Percentiles rank a stretch among this genome's conserved stretches.
These are phyloP conservation scores for Exobasidium cylindrosporum DNA, from an alignment of 1,284 basidiomycete species.

Conservation along the genomic window DNA sequence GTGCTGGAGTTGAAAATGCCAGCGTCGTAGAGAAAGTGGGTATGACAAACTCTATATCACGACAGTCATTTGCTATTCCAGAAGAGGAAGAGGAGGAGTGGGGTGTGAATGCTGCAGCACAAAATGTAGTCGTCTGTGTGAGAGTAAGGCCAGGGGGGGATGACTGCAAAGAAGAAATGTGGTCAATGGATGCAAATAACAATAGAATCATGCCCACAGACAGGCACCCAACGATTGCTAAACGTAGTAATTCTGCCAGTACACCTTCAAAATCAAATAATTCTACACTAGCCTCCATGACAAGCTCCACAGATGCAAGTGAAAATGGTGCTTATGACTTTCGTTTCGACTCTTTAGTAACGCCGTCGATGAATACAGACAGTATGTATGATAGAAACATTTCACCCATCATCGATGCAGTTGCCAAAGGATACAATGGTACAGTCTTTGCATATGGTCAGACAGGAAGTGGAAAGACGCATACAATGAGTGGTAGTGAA, in stretches of 20 bases:
- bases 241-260: conserved; percentile 34
- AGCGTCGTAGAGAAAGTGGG: too few relatives aligned
- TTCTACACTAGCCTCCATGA: background rate
- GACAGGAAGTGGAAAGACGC: conserved; percentile 67
- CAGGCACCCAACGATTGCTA: conserved; percentile 48
- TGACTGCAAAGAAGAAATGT: conserved; percentile 20
- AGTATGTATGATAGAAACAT: conserved; percentile 58
- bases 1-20: too few relatives aligned
- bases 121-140: conserved; percentile 54
- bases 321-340: conserved; percentile 42
- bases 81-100: conserved; percentile 6
- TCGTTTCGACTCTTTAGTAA: conserved; percentile 46
- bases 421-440: conserved; percentile 94
- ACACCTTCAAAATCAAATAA: conserved; percentile 15
- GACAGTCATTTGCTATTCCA: background rate
- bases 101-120: conserved; percentile 17
- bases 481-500: conserved; percentile 77
- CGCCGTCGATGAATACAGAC: conserved; percentile 26
- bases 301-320: conserved; percentile 14
- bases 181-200: conserved; percentile 32
- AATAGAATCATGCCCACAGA: conserved; percentile 46
- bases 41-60: background rate
- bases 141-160: conserved; percentile 31
- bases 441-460: conserved; percentile 94
- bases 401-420: conserved; percentile 63